Evolutionary conservation across 441 rosid genomes (phyloP), one percentile per base, ranked within the genome.

Genomic region (Populus tomentosa): DNA sequence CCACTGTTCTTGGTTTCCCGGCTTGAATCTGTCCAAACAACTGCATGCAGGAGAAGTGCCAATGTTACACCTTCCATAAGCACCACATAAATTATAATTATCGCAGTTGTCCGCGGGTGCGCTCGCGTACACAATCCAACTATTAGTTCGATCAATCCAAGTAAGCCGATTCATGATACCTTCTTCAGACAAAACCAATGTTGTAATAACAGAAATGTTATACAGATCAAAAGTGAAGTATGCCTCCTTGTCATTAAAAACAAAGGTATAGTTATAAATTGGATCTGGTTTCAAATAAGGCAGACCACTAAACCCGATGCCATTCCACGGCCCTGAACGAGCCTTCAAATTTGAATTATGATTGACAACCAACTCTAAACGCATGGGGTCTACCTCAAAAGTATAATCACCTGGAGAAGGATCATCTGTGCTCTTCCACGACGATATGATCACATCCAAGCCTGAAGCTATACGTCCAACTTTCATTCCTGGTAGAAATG

Each of bases 371-470:
- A 74, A 36, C 62, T 74, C 62, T 21, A 74, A 63, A 13, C 38
- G 24, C 26, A 5, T 74, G 38, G 63, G 59, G 50, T 32, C 32
- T 28, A 72, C 14, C 36, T 56, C 11, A 14, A 20, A 53, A 5
- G 61, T 61, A 10, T 23, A 71, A 16, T 30, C 3, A 2, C 81
- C 77, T 40, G n/a, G 46, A 18, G 77, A 67, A 14, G 77, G 77
- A 56, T 78, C 77, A 3, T 67, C 73, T 6, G 26, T 2, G 67
- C 63, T 28, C 66, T 78, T 71, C 80, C 76, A 78, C 21, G 80
- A 42, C 2, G 36, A 7, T 2, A 71, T 8, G 21, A 2, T 20
- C 21, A 40, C 36, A 4, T 30, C 67, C 53, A 56, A 50, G 16
- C 76, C 76, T 13, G 30, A 30, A 21, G 66, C 42, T n/a, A 28